A percentile compares a stretch with the other conserved stretches of the same genome.
These are phyloP conservation scores for Uronychia binucleata DNA, from an alignment of 73 alveolate species.

Conservation along the genomic window DNA sequence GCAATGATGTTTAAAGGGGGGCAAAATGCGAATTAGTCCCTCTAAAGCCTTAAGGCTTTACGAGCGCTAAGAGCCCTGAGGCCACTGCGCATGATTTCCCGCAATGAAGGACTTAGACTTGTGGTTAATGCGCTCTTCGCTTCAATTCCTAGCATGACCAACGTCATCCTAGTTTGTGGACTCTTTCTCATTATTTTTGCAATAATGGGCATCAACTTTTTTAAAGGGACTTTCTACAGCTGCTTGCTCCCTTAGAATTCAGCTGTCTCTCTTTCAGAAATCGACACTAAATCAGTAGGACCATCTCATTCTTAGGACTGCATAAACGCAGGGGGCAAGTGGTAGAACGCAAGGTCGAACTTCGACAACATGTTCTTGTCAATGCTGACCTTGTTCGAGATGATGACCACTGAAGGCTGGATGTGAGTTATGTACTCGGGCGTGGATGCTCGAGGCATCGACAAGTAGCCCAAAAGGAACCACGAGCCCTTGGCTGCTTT, in stretches of 20 bases:
- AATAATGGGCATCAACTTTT: conserved; percentile 43
- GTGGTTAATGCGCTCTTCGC: conserved; percentile 46
- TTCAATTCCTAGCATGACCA: conserved; percentile 47
- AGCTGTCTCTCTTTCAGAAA: background rate
- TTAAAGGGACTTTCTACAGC: conserved; percentile 21
- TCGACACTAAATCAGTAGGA: background rate
- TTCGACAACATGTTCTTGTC: conserved; percentile 50
- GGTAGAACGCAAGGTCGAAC: conserved; percentile 29
- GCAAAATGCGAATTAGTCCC: conserved; percentile 14
- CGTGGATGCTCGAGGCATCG: conserved; percentile 44
- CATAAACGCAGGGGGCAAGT: conserved; percentile 22
- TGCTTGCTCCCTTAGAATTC: conserved; percentile 2
- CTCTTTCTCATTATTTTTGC: conserved; percentile 48
- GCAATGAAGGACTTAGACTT: conserved; percentile 39
- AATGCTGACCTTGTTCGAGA: conserved; percentile 35
- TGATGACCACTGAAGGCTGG: conserved; percentile 67
- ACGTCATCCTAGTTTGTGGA: conserved; percentile 30
- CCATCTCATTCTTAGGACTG: conserved; percentile 4
- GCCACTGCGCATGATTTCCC: conserved; percentile 16
- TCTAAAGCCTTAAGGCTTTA: conserved; percentile 38
- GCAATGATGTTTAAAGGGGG: background rate
- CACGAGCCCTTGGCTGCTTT: background rate
- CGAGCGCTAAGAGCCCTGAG: conserved; percentile 60
- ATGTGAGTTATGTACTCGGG: conserved; percentile 43
- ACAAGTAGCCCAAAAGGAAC: conserved; percentile 37